Percentiles rank a stretch among this genome's conserved stretches.
These are phyloP conservation scores for Maudiozyma barnettii DNA, from an alignment of 805 yeast genomes.

Conservation along the genomic window DNA sequence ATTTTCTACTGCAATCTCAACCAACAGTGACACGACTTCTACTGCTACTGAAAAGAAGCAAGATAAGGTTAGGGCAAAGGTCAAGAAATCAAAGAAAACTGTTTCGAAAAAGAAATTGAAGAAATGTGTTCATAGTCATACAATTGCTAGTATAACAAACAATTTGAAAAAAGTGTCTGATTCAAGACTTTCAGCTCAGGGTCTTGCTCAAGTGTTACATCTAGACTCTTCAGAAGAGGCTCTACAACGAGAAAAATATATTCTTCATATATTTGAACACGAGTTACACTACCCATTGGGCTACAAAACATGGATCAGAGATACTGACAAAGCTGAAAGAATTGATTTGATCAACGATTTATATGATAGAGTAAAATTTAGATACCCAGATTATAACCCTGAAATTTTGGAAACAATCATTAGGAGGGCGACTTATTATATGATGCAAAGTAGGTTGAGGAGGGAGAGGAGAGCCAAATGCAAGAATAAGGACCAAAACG, in stretches of 20 bases:
- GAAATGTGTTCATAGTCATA: constrained; percentile 5
- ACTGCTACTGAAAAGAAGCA: not conserved
- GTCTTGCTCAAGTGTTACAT: constrained; percentile 43
- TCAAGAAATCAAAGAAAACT: not conserved
- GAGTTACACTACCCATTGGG: constrained; percentile 68
- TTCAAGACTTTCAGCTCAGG: constrained; percentile 49
- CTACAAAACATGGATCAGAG: constrained; percentile 76
- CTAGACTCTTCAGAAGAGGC: constrained; percentile 46
- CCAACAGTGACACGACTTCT: not conserved
- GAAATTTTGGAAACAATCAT: constrained; percentile 53
- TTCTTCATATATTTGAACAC: constrained; percentile 43
- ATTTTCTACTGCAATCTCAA: not conserved
- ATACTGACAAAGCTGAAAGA: constrained; percentile 50
- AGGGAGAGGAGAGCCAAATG: constrained; percentile 49
- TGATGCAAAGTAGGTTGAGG: constrained; percentile 71
- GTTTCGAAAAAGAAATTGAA: not conserved
- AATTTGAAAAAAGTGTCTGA: constrained; percentile 30
- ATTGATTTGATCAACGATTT: constrained; percentile 41
- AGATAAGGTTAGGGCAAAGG: not conserved
- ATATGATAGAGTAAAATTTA: constrained; percentile 36
- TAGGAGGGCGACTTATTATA: constrained; percentile 69
- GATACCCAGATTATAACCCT: constrained; percentile 43
- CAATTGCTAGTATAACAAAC: constrained; percentile 2
- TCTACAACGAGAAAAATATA: constrained; percentile 42
- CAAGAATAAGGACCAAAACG: constrained; percentile 14